Evolutionary conservation across 2,329 filamentous ascomycete genomes (phyloP).

Genomic region (Helminthosporium solani): DNA sequence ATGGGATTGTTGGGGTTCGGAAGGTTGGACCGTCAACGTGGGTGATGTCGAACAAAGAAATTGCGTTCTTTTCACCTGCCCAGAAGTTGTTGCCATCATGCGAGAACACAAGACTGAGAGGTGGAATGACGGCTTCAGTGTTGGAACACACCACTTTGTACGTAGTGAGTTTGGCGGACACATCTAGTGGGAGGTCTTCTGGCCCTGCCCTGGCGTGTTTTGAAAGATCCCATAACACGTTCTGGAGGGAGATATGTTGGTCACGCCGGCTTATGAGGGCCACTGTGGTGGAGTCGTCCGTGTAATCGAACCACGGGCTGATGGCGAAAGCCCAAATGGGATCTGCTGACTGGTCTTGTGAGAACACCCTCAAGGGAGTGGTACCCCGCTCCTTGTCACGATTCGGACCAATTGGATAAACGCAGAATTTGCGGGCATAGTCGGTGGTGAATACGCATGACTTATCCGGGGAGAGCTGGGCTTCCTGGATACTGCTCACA

Average conservation of each 20-base stretch:
- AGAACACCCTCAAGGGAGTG: too few relatives aligned
- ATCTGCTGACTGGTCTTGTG: slow-evolving; percentile 48
- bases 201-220: background rate
- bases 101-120: slow-evolving; percentile 57
- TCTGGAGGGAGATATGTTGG: slow-evolving; percentile 58
- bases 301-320: slow-evolving; percentile 57
- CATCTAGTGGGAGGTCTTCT: slow-evolving; percentile 18
- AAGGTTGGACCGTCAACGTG: slow-evolving; percentile 49
- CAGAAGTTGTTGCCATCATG: slow-evolving; percentile 54
- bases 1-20: slow-evolving; percentile 49
- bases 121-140: slow-evolving; percentile 58
- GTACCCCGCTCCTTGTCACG: slow-evolving; percentile 5
- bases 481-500: slow-evolving; percentile 32
- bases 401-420: slow-evolving; percentile 42
- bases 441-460: slow-evolving; percentile 58
- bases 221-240: slow-evolving; percentile 47
- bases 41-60: slow-evolving; percentile 58
- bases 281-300: slow-evolving; percentile 51
- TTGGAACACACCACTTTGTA: slow-evolving; percentile 58
- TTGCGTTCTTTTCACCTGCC: slow-evolving; percentile 55
- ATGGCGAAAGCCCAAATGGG: slow-evolving; percentile 56
- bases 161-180: slow-evolving; percentile 43
- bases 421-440: slow-evolving; percentile 55
- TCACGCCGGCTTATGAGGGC: slow-evolving; percentile 55
- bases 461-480: slow-evolving; percentile 52